Evolutionary conservation across 2,329 filamentous ascomycete species (phyloP), one percentile per base, ranked within the genome.

Genomic region (Tolypocladium endophyticum): DNA sequence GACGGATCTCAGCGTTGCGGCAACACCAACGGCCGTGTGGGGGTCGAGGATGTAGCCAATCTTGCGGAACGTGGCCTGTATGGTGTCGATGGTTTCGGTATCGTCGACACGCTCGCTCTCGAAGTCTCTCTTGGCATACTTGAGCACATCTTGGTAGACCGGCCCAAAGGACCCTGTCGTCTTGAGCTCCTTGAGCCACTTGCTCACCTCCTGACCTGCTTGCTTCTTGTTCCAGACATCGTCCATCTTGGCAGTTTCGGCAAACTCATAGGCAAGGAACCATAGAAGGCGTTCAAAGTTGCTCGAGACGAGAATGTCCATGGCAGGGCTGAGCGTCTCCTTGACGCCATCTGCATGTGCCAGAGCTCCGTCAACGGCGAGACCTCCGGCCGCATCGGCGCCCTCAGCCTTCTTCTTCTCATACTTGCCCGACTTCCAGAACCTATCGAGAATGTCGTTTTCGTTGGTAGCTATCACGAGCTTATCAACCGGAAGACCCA

Each of bases 251-350:
- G 80, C 79, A 16, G 72, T 77, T 8, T 77, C 70, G 23, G 84
- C 85, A 62, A 86, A 87, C 66, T 89, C 83, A 75, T 90, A 90
- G 1, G 91, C 88, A 35, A 97, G 79, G 79, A 90, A 97, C 93
- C 93, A 97, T 14, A 99, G 81, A 6, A 99, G 81, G 38, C 94
- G 86, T 80, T 99, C 94, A 71, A 99, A 97, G 79, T 99, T 99
- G 72, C 89, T 94, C 30, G 89, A 93, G 16, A 97, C 92, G 4
- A 97, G 81, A 65, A 97, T 97, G 73, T 99, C 94, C 94, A 99
- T 97, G 54, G 94, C 94, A 0, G 94, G 94, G 66, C 88, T 92
- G 57, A 95, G 82, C 0, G 94, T 99, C 77, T 96, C 92, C 76
- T 91, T 92, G 63, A 93, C 91, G 43, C 89, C 90, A 53, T 85